Conservation (phyloP, 495 filamentous ascomycete species). For the Trichoderma asperelloides region DNA sequence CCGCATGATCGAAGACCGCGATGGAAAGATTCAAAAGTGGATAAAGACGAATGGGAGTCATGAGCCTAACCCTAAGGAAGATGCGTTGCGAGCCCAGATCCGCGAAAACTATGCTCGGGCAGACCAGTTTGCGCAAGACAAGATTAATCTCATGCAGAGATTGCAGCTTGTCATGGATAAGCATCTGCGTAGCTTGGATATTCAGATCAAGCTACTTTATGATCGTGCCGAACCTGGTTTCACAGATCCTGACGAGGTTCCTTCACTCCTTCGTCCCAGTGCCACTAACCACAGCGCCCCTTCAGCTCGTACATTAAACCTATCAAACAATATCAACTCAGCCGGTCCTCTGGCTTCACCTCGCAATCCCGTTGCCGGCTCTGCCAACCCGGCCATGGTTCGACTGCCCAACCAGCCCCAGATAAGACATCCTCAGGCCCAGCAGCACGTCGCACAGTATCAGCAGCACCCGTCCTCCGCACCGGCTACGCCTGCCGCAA, state of each 20-base stretch:
- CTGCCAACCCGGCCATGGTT: conserved; percentile 22
- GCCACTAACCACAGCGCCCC: conserved; percentile 34
- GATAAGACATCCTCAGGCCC: conserved; percentile 30
- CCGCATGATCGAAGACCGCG: conserved; percentile 63
- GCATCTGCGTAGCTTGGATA: conserved; percentile 77
- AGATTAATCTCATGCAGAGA: conserved; percentile 71
- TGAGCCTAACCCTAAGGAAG: conserved; percentile 77
- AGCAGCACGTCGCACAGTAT: conserved; percentile 12
- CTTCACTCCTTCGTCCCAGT: conserved; percentile 63
- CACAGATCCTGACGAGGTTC: conserved; percentile 64
- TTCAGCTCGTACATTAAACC: conserved; percentile 26
- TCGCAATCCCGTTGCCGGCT: not conserved
- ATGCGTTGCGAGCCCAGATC: conserved; percentile 59
- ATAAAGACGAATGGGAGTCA: conserved; percentile 79
- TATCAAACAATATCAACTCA: conserved; percentile 28
- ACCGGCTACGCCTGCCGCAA: conserved; percentile 56
- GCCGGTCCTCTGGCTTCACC: conserved; percentile 1
- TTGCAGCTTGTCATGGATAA: conserved; percentile 73
- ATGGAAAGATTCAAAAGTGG: conserved; percentile 79
- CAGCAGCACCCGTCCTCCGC: conserved; percentile 45
- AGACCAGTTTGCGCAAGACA: conserved; percentile 74
- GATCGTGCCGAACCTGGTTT: conserved; percentile 66
- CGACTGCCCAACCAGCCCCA: conserved; percentile 30
- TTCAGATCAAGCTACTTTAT: conserved; percentile 74
- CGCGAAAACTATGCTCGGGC: conserved; percentile 61